Evolutionary conservation across 2,329 filamentous ascomycete genomes (phyloP), one percentile per base, ranked within the genome.

Genomic region (Coniochaeta sp.): DNA sequence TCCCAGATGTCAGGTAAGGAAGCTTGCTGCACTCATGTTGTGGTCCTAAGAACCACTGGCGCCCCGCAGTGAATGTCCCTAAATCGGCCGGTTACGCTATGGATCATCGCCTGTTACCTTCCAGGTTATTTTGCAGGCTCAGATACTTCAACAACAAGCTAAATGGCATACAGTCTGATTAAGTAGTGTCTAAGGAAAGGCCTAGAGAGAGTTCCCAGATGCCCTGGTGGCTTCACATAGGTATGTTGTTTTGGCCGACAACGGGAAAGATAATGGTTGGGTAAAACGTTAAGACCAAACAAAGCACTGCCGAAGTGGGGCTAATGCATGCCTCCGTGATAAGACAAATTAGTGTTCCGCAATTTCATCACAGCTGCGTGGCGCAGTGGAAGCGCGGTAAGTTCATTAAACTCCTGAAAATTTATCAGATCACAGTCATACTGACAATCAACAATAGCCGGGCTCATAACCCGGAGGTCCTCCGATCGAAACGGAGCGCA

Each of bases 401-500:
- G 38, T 40, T 40, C 17, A 2, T 10, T n/a, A 40, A 40, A n/a
- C 38, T n/a, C 16, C n/a, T n/a, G n/a, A 17, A 40, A 17, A 40
- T 40, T n/a, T 5, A 40, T 4, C 7, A 16, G 9, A 3, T 14
- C 7, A 38, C 34, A 6, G 7, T 40, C 10, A 17, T 40, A 40
- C 38, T 40, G 38, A 40, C 38, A 40, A 40, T 4, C 16, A n/a
- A 40, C 38, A 40, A 40, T 40, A 40, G 38, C 47, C 47, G 47
- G 47, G 47, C 47, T 52, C 47, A 52, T 52, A 52, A 52, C 47
- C 47, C 47, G 47, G 47, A 52, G 47, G 47, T 52, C 47, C 47
- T 52, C 47, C 47, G 47, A 52, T 52, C 47, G 47, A 52, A 52
- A 52, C 47, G 47, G 47, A 52, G 47, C 47, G 47, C 47, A 52